phyloP scores from a whole-genome alignment of 306 rosid genomes.

The Quillaja saponaria region DNA sequence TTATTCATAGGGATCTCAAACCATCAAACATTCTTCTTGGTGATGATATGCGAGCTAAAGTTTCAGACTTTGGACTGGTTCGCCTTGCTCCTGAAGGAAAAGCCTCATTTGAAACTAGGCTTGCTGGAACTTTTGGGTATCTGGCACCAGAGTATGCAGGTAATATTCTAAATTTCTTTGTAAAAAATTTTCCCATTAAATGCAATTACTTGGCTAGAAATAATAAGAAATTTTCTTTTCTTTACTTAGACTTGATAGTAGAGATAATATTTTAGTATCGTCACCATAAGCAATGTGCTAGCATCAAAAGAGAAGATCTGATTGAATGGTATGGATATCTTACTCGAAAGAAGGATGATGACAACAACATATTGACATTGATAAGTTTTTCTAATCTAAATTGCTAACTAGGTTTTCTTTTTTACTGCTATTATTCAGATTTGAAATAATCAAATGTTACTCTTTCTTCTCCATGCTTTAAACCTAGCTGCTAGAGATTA shows the following conservation, averaged over 20 bases:
- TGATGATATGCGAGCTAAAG: conserved; percentile 86
- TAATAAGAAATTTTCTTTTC: background rate
- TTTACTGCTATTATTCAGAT: background rate
- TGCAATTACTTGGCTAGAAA: background rate
- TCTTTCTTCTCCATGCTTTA: background rate
- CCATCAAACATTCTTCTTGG: conserved; percentile 95
- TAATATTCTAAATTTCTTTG: conserved; percentile 14
- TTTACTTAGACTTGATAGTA: background rate
- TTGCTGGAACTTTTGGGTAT: conserved; percentile 96
- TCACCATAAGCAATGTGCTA: background rate
- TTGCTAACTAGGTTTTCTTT: too few species aligned
- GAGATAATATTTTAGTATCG: background rate
- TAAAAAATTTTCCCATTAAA: background rate
- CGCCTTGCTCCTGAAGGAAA: conserved; percentile 95
- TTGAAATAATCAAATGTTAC: background rate
- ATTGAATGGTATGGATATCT: too few species aligned
- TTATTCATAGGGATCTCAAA: conserved; percentile 90
- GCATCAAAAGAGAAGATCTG: background rate
- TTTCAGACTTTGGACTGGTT: conserved; percentile 89
- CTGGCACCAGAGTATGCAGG: conserved; percentile 97
- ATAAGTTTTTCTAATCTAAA: too few species aligned
- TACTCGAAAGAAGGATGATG: too few species aligned
- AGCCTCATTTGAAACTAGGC: conserved; percentile 69
- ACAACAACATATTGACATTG: too few species aligned
- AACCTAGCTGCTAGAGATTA: background rate